phyloP scores from a whole-genome alignment of 176 grass and related monocot genomes.

The Bromus sterilis region DNA sequence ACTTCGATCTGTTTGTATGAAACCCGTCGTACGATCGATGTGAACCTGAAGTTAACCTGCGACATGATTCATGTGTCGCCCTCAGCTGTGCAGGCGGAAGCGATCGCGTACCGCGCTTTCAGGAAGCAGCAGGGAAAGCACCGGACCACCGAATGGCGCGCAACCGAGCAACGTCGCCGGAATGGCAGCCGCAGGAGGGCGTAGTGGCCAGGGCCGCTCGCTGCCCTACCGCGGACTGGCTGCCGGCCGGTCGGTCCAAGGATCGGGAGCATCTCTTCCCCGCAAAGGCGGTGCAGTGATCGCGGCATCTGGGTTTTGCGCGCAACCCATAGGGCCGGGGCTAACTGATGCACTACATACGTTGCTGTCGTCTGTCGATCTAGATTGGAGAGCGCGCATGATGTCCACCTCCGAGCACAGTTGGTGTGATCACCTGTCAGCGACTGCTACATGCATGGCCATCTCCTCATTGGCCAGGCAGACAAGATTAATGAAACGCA shows the following conservation, averaged over 20 bases:
- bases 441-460: background rate
- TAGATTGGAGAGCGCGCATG: background rate
- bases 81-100: background rate
- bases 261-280: background rate
- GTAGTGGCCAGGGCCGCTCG: background rate
- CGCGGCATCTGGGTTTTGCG: background rate
- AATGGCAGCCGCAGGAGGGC: background rate
- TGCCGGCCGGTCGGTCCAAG: background rate
- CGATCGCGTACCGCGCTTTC: background rate
- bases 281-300: background rate
- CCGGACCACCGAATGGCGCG: background rate
- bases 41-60: too few species aligned
- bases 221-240: background rate
- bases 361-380: background rate
- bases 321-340: background rate
- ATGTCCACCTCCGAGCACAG: background rate
- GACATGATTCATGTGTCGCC: background rate
- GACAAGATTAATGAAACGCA: too few species aligned
- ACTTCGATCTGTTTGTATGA: too few species aligned
- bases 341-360: background rate
- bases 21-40: too few species aligned
- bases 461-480: background rate
- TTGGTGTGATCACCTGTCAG: background rate
- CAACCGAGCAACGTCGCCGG: conserved; percentile 5
- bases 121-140: background rate